A percentile compares a stretch with the other conserved stretches of the same genome.
Conservation (phyloP, 2,329 filamentous ascomycete genomes). For the Colletotrichum lentis region DNA sequence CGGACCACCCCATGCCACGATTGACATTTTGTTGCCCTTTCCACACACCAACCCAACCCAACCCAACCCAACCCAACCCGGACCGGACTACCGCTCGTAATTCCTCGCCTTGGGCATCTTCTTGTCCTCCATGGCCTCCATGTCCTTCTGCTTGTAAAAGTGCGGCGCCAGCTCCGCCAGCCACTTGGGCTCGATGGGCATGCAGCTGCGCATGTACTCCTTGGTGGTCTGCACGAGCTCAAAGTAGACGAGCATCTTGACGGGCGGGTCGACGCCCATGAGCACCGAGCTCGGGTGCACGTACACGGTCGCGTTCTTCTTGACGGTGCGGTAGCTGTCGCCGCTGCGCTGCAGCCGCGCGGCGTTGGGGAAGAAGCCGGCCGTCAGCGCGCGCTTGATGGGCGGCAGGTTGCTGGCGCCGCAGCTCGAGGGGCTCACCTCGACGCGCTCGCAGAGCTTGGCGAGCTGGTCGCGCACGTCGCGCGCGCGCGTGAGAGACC, state of each 20-base stretch:
- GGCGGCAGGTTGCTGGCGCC: constrained; percentile 77
- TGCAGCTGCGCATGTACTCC: constrained; percentile 90
- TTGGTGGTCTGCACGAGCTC: constrained; percentile 84
- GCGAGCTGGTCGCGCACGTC: constrained; percentile 93
- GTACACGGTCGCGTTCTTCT: constrained; percentile 87
- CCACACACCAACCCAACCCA: neutral
- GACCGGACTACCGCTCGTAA: constrained; percentile 25
- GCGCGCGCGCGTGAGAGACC: constrained; percentile 84
- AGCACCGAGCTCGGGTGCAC: constrained; percentile 89
- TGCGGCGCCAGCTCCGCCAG: constrained; percentile 90
- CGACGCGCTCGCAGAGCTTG: constrained; percentile 92
- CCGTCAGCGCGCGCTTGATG: constrained; percentile 86
- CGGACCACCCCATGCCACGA: neutral
- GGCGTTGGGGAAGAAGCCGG: constrained; percentile 94
- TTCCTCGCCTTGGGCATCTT: constrained; percentile 58
- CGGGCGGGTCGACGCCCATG: constrained; percentile 77
- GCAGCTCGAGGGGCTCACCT: constrained; percentile 75
- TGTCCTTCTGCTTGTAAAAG: constrained; percentile 90
- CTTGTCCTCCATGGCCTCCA: constrained; percentile 82
- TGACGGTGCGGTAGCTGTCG: constrained; percentile 88
- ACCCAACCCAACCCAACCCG: neutral
- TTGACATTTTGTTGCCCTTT: neutral
- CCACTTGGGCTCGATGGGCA: constrained; percentile 87
- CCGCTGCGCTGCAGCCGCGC: constrained; percentile 84
- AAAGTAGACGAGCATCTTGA: constrained; percentile 87